Percentiles rank a stretch among this genome's conserved stretches.
phyloP scores from a whole-genome alignment of 148 eudicot species.

The Diospyros kaki region DNA sequence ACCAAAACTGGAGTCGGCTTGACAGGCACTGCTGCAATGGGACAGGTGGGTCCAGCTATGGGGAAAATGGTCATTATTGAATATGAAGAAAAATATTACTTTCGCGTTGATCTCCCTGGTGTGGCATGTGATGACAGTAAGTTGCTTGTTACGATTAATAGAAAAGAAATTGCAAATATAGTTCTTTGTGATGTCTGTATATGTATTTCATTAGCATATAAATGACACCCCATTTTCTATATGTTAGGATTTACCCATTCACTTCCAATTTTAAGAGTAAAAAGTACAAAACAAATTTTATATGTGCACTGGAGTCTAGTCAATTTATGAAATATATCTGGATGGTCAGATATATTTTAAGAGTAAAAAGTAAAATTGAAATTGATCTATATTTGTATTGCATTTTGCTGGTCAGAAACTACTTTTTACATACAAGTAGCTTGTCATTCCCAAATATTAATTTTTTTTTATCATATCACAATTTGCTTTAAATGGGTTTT shows the following conservation, averaged over 20 bases:
- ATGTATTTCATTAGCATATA: neutral
- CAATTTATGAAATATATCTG: neutral
- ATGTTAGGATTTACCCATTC: neutral
- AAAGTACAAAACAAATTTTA: neutral
- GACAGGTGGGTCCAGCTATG: slow-evolving; percentile 43
- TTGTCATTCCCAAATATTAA: neutral
- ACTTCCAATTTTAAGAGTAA: neutral
- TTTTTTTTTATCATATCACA: neutral
- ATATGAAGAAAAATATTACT: slow-evolving; percentile 42
- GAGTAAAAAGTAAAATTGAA: too few species aligned
- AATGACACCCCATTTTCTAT: neutral
- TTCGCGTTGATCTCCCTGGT: slow-evolving; percentile 76
- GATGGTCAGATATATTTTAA: too few species aligned
- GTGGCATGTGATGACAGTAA: slow-evolving; percentile 52
- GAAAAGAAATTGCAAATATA: neutral
- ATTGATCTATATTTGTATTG: neutral
- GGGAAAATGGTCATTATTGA: slow-evolving; percentile 62
- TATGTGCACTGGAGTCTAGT: neutral
- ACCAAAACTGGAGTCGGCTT: slow-evolving; percentile 43
- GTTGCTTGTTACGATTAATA: slow-evolving; percentile 8
- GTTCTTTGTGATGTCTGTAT: neutral
- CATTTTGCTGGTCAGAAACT: neutral
- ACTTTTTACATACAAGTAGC: neutral
- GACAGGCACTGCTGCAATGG: slow-evolving; percentile 62
- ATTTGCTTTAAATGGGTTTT: neutral